Evolutionary conservation across 2,329 filamentous ascomycete species (phyloP).

Genomic region (Ophiostoma montium): DNA sequence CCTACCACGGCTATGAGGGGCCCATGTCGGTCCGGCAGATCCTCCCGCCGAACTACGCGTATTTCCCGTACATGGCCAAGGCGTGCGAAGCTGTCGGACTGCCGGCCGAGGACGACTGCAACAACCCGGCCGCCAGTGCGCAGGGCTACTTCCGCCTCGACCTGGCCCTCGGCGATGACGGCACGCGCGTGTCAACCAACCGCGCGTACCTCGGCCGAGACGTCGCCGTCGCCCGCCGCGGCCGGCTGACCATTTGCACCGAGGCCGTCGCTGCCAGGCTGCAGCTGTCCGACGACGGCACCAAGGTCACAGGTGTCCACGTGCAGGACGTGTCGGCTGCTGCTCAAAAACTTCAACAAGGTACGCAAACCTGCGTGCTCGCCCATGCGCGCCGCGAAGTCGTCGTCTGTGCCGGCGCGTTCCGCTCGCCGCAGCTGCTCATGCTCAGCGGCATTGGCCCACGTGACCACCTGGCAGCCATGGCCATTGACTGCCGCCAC

Average conservation of each 20-base stretch:
- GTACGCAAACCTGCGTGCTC: constrained; percentile 8
- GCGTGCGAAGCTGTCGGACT: constrained; percentile 17
- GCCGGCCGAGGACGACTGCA: constrained; percentile 15
- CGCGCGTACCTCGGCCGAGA: constrained; percentile 17
- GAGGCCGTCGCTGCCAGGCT: constrained; percentile 18
- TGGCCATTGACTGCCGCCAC: constrained; percentile 15
- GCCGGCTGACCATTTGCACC: constrained; percentile 19
- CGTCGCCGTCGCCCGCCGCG: constrained; percentile 12
- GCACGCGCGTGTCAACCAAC: constrained; percentile 16
- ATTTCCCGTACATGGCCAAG: constrained; percentile 14
- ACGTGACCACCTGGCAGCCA: constrained; percentile 9
- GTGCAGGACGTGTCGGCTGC: constrained; percentile 2
- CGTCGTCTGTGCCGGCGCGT: constrained; percentile 19
- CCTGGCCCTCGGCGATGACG: constrained; percentile 15
- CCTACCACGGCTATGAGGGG: constrained; percentile 17
- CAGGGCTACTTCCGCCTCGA: constrained; percentile 19
- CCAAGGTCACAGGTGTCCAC: constrained; percentile 16
- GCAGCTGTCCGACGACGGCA: constrained; percentile 12
- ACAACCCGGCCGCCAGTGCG: constrained; percentile 17
- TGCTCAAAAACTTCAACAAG: no score
- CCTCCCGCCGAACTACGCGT: constrained; percentile 1
- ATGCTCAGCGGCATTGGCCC: constrained; percentile 22
- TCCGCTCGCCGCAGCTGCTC: constrained; percentile 20
- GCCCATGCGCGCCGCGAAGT: constrained; percentile 19
- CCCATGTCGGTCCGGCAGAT: neutral